These are phyloP conservation scores for Wickerhamomyces strasburgensis DNA, from an alignment of 805 yeast species.

Conservation along the genomic window DNA sequence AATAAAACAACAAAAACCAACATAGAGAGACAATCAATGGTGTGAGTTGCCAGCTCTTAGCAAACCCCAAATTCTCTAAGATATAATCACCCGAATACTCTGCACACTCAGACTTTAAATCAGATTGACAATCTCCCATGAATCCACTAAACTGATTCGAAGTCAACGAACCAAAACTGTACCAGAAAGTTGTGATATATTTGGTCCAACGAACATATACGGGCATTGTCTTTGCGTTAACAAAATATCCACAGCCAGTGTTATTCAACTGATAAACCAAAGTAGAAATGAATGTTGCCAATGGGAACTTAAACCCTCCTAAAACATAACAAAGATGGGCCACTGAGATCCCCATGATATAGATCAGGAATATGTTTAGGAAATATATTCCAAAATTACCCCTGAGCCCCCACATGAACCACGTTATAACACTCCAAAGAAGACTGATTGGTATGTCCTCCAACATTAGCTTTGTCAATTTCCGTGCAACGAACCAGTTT, in stretches of 20 bases:
- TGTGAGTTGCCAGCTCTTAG: slow-evolving; percentile 55
- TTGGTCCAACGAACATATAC: slow-evolving; percentile 82
- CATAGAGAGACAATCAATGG: slow-evolving; percentile 59
- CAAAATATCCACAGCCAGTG: slow-evolving; percentile 77
- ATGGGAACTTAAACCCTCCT: slow-evolving; percentile 18
- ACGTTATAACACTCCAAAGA: slow-evolving; percentile 55
- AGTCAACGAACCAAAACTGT: slow-evolving; percentile 60
- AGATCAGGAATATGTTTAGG: slow-evolving; percentile 50
- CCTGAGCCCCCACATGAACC: slow-evolving; percentile 74
- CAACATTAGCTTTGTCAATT: slow-evolving; percentile 56
- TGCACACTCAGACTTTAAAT: slow-evolving; percentile 38
- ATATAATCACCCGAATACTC: slow-evolving; percentile 54
- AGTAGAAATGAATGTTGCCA: slow-evolving; percentile 16
- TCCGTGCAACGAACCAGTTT: slow-evolving; percentile 32
- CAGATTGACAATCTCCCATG: slow-evolving; percentile 57
- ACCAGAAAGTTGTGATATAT: slow-evolving; percentile 69
- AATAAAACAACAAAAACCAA: slow-evolving; percentile 52
- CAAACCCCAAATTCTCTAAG: slow-evolving; percentile 53
- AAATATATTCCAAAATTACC: slow-evolving; percentile 58
- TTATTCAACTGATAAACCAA: slow-evolving; percentile 44
- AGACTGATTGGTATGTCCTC: slow-evolving; percentile 68
- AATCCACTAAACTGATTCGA: slow-evolving; percentile 61
- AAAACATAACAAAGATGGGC: slow-evolving; percentile 35
- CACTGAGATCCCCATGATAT: slow-evolving; percentile 49
- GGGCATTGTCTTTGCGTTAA: slow-evolving; percentile 66